phyloP scores from a whole-genome alignment of 192 early-diverging fungal species.

The Coemansia sp. region DNA sequence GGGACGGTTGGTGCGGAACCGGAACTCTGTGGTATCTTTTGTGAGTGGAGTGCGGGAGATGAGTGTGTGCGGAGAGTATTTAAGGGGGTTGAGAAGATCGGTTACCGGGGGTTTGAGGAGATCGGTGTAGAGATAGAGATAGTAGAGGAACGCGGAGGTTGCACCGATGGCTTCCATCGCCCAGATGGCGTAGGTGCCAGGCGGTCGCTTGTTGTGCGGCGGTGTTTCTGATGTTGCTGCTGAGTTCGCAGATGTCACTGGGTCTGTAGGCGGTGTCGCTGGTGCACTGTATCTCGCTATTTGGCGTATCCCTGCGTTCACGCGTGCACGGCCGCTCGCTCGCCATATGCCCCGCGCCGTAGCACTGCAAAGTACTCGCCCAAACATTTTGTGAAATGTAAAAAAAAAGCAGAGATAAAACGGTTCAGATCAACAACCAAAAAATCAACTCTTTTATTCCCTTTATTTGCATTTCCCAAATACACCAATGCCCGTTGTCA shows the following conservation, averaged over 20 bases:
- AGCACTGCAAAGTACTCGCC: neutral
- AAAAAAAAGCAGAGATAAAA: too few relatives aligned
- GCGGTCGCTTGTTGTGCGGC: slow-evolving; percentile 19
- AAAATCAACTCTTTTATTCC: too few relatives aligned
- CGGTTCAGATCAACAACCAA: too few relatives aligned
- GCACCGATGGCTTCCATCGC: slow-evolving; percentile 49
- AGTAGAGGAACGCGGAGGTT: slow-evolving; percentile 28
- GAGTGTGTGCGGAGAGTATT: slow-evolving; percentile 58
- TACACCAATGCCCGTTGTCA: too few relatives aligned
- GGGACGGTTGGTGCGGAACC: slow-evolving; percentile 57
- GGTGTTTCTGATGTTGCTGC: neutral
- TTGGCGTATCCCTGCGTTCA: neutral
- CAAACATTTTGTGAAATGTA: neutral
- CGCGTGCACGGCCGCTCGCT: neutral
- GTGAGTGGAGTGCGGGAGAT: slow-evolving; percentile 49
- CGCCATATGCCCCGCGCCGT: neutral
- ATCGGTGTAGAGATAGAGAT: slow-evolving; percentile 40
- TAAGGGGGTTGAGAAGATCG: slow-evolving; percentile 39
- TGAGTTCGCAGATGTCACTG: neutral
- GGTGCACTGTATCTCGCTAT: neutral
- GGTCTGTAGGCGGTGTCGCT: neutral
- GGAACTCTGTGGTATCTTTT: slow-evolving; percentile 57
- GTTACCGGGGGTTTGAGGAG: slow-evolving; percentile 32
- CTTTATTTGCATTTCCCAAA: too few relatives aligned
- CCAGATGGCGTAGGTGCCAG: slow-evolving; percentile 46